phyloP scores from a whole-genome alignment of 2,329 filamentous ascomycete species.

The Knoxdaviesia capensis region DNA sequence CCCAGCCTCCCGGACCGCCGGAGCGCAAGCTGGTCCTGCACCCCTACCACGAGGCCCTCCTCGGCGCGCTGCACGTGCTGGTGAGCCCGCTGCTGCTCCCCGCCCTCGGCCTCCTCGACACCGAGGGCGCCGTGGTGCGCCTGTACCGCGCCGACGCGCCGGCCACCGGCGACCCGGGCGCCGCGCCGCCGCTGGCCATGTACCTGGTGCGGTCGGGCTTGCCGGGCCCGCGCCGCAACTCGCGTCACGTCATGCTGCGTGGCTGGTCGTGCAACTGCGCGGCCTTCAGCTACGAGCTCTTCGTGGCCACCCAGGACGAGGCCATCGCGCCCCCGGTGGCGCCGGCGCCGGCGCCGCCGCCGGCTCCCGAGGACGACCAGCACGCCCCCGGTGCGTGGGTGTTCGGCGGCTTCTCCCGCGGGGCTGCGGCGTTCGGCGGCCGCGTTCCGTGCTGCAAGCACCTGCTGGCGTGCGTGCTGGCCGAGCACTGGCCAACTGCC shows the following conservation, averaged over 20 bases:
- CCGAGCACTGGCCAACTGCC: constrained; percentile 32
- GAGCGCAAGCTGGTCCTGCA: background rate
- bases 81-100: constrained; percentile 68
- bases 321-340: background rate
- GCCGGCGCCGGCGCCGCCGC: background rate
- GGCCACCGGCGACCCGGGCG: background rate
- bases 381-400: background rate
- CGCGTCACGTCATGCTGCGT: constrained; percentile 50
- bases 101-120: constrained; percentile 73
- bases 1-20: background rate
- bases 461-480: constrained; percentile 63
- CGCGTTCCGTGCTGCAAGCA: constrained; percentile 61
- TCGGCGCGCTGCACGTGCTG: constrained; percentile 69
- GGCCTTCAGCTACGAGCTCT: constrained; percentile 57
- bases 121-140: constrained; percentile 41
- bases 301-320: constrained; percentile 16
- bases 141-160: constrained; percentile 10
- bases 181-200: constrained; percentile 11
- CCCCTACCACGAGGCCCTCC: constrained; percentile 14
- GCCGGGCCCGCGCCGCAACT: constrained; percentile 9
- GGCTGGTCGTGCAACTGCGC: constrained; percentile 87
- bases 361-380: background rate
- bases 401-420: constrained; percentile 30
- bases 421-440: constrained; percentile 10
- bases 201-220: constrained; percentile 47